Conservation (phyloP, 768 basidiomycete genomes). For the Boletus barrowsii region DNA sequence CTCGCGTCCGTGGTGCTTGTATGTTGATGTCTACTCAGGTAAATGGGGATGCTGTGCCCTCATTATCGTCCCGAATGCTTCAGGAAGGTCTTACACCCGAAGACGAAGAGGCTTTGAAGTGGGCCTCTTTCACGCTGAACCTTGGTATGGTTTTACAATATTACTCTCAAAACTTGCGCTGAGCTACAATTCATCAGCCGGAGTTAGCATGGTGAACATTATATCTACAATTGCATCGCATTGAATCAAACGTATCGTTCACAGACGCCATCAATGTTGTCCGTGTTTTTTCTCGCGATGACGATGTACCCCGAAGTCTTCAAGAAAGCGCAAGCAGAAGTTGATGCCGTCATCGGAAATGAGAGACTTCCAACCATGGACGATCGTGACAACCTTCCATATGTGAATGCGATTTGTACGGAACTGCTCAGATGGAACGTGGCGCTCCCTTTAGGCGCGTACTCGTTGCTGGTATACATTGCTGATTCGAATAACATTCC, state of each 20-base stretch:
- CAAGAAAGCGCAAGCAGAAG: slow-evolving; percentile 9
- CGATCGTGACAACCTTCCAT: slow-evolving; percentile 12
- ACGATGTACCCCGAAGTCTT: slow-evolving; percentile 2
- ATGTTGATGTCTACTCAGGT: background rate
- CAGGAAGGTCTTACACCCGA: background rate
- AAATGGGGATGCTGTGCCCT: background rate
- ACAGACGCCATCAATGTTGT: slow-evolving; percentile 7
- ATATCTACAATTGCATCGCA: background rate
- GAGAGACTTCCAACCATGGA: slow-evolving; percentile 8
- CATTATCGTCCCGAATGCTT: slow-evolving; percentile 6
- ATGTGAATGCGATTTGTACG: slow-evolving; percentile 11
- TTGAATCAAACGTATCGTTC: slow-evolving; percentile 1
- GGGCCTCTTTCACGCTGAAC: slow-evolving; percentile 11
- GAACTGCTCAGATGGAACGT: slow-evolving; percentile 9
- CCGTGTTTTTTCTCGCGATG: slow-evolving; percentile 20
- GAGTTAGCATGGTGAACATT: slow-evolving; percentile 25
- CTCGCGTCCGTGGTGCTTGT: too few species aligned
- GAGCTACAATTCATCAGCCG: slow-evolving; percentile 19
- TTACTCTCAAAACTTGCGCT: background rate
- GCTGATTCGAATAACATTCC: background rate
- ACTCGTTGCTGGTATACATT: background rate
- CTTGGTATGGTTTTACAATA: background rate
- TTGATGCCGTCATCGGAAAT: slow-evolving; percentile 6
- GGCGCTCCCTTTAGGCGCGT: background rate
- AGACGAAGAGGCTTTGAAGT: slow-evolving; percentile 10